Evolutionary conservation across 805 yeast species (phyloP).

Genomic region (Saturnispora diversa): DNA sequence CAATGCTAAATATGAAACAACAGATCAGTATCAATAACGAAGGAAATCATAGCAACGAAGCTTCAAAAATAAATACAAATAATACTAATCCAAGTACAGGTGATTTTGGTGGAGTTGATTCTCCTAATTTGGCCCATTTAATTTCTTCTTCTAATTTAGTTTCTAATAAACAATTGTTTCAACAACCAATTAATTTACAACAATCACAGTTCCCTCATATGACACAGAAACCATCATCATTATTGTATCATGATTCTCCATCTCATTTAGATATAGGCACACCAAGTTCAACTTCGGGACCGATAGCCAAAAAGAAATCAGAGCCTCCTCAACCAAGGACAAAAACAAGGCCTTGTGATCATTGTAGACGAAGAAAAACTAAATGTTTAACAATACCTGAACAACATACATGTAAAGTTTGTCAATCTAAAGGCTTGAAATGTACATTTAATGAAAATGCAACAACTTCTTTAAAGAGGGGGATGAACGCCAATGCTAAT

Average conservation of each 20-base stretch:
- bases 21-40: conserved; percentile 3
- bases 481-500: conserved; percentile 24
- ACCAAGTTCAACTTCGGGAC: not conserved
- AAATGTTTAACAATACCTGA: conserved; percentile 67
- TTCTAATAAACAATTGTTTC: conserved; percentile 6
- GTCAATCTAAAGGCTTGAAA: conserved; percentile 62
- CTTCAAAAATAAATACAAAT: too few relatives aligned
- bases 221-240: not conserved
- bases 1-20: conserved; percentile 17
- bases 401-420: conserved; percentile 59
- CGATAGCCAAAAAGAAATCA: conserved; percentile 11
- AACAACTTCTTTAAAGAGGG: conserved; percentile 30
- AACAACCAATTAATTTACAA: conserved; percentile 12
- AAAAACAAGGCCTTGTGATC: conserved; percentile 66
- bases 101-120: not conserved
- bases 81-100: too few relatives aligned
- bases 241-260: conserved; percentile 5
- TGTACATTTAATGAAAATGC: conserved; percentile 69
- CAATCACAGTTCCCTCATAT: conserved; percentile 9
- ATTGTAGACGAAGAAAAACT: conserved; percentile 71
- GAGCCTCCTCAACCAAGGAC: conserved; percentile 34
- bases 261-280: not conserved
- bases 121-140: conserved; percentile 4
- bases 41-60: conserved; percentile 4
- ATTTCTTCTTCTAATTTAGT: conserved; percentile 3